phyloP scores from a whole-genome alignment of 352 stramenopile species.

The Phytophthora capsici region DNA sequence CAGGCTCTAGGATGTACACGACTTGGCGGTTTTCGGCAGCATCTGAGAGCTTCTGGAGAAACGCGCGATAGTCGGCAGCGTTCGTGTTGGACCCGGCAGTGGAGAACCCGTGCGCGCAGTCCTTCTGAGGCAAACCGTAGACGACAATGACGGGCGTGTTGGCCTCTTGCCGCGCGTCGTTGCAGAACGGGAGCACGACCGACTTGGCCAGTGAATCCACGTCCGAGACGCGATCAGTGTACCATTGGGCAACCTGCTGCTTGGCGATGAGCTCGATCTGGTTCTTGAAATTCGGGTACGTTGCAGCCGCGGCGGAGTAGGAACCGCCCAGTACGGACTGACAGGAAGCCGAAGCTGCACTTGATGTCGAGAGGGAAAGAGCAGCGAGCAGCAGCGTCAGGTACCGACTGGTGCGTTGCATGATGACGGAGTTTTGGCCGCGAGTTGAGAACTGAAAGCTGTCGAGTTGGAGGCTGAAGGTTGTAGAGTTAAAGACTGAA shows the following conservation, averaged over 20 bases:
- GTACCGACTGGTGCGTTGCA: constrained; percentile 26
- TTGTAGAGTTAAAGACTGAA: too few species aligned
- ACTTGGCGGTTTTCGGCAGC: constrained; percentile 45
- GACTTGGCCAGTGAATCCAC: constrained; percentile 23
- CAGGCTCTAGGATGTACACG: constrained; percentile 68
- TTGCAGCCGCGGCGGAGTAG: constrained; percentile 28
- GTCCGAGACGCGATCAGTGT: constrained; percentile 51
- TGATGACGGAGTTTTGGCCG: constrained; percentile 1
- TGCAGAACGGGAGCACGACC: constrained; percentile 32
- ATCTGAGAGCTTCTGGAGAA: constrained; percentile 42
- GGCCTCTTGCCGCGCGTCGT: neutral
- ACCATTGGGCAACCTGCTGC: constrained; percentile 57
- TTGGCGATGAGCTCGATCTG: constrained; percentile 41
- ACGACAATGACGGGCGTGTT: constrained; percentile 52
- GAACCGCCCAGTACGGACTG: constrained; percentile 28
- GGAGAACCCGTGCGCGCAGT: constrained; percentile 58
- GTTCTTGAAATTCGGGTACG: constrained; percentile 46
- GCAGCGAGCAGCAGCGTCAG: constrained; percentile 23
- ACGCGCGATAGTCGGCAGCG: constrained; percentile 43
- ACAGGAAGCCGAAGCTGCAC: constrained; percentile 12
- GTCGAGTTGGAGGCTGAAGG: too few species aligned
- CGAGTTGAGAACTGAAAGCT: too few species aligned
- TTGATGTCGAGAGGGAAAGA: constrained; percentile 6
- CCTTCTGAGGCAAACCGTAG: constrained; percentile 67
- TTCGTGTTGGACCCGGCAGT: constrained; percentile 40